Percentiles rank a stretch among this genome's conserved stretches.
Evolutionary conservation across 1,139 yeast species (phyloP).

Genomic region (Debaryomyces udenii): DNA sequence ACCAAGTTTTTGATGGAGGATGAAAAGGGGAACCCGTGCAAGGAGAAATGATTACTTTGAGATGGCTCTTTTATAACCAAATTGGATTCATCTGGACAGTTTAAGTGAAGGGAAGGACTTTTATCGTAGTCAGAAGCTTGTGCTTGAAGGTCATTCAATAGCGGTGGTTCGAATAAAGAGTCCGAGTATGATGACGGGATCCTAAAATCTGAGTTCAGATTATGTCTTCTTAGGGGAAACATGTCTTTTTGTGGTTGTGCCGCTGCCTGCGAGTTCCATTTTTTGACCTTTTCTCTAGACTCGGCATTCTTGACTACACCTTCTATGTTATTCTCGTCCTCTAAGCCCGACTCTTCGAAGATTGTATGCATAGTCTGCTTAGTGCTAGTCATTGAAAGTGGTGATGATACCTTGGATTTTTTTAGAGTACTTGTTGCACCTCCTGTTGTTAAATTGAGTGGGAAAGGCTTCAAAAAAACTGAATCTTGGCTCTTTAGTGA

Average conservation of each 20-base stretch:
- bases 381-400: neutral
- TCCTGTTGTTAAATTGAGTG: slow-evolving; percentile 9
- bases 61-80: neutral
- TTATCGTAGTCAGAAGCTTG: slow-evolving; percentile 12
- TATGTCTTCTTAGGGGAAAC: neutral
- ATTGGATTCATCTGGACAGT: slow-evolving; percentile 8
- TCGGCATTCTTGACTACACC: neutral
- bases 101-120: slow-evolving; percentile 7
- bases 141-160: slow-evolving; percentile 4
- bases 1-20: slow-evolving; percentile 17
- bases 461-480: slow-evolving; percentile 13
- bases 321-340: neutral
- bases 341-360: slow-evolving; percentile 13
- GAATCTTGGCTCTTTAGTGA: neutral
- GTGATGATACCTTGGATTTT: slow-evolving; percentile 1
- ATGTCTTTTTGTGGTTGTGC: neutral
- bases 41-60: slow-evolving; percentile 14
- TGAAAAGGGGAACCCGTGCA: slow-evolving; percentile 23
- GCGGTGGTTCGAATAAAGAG: slow-evolving; percentile 6
- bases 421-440: neutral
- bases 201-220: slow-evolving; percentile 4
- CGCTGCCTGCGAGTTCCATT: neutral
- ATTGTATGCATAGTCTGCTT: slow-evolving; percentile 13
- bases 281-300: neutral
- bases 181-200: slow-evolving; percentile 7